phyloP scores from a whole-genome alignment of 2,329 filamentous ascomycete species.

The Leptoxyphium fumago region DNA sequence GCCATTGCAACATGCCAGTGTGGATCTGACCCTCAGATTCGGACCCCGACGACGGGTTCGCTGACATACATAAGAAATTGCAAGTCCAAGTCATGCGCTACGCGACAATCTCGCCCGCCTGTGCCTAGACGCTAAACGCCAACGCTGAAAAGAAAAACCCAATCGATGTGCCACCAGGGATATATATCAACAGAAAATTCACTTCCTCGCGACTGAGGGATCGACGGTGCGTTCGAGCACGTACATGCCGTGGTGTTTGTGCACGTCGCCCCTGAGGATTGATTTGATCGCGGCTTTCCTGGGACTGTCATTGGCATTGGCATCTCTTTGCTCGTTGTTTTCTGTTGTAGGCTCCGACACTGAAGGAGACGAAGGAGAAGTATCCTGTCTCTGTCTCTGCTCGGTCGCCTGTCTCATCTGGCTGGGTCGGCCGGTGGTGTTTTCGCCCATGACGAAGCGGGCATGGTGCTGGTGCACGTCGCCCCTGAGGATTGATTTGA shows the following conservation, averaged over 20 bases:
- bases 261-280: slow-evolving; percentile 5
- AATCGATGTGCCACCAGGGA: not conserved
- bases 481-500: slow-evolving; percentile 4
- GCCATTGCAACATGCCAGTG: no score
- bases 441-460: not conserved
- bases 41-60: no score
- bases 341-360: no score
- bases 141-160: not conserved
- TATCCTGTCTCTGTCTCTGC: not conserved
- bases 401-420: not conserved
- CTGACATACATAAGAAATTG: no score
- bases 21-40: no score
- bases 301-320: no score
- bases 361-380: no score
- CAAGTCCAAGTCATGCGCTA: no score
- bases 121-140: not conserved
- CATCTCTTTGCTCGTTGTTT: no score
- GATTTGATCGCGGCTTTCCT: not conserved
- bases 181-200: not conserved
- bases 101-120: no score
- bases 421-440: not conserved
- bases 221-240: slow-evolving; percentile 1
- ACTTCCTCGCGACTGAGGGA: not conserved
- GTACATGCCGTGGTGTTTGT: slow-evolving; percentile 5
- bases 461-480: slow-evolving; percentile 1